Evolutionary conservation across 257 asterid species (phyloP), one percentile per base, ranked within the genome.

Genomic region (Cordia subcordata): DNA sequence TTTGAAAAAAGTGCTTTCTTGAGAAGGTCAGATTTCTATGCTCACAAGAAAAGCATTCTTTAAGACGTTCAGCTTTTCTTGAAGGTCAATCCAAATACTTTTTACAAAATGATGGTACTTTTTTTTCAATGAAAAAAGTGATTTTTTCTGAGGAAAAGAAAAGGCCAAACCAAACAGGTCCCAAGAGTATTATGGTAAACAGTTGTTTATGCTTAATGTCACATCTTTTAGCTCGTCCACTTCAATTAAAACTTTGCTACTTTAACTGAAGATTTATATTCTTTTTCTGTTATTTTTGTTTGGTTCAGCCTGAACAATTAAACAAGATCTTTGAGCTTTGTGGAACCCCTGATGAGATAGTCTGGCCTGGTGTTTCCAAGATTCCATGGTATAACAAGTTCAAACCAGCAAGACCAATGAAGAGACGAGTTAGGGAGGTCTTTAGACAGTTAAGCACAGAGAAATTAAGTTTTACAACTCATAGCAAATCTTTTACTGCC

Each of bases 321-420:
- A 85, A 68, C 74, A 93, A 85, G 78, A 93, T 93, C 73, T 93
- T 70, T 69, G 96, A 93, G 81, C 96, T 93, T 68, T 93, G 99
- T 77, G 99, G 99, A 58, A 75, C 90, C 52, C 99, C 99, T 47
- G 99, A 93, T 74, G 99, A 93, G 78, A 56, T 79, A 62, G 77
- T 77, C 11, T 93, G 99, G 99, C 97, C 99, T 60, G 97, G 99
- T 60, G 97, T 93, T 65, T 83, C 99, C 39, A 93, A 89, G 88
- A 75, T 83, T 35, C 95, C 94, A 14, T 93, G 96, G 99, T 93
- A 93, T 75, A 81, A 70, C 82, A 93, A 89, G 74, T 89, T 93
- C 78, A 89, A 89, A 77, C 99, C 99, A 32, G 32, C 92, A 45
- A 85, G 88, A 59, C 86, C 76, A 13, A 80, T 86, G 95, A 89